phyloP scores from a whole-genome alignment of 352 stramenopile species.

The Bremia lactucae region DNA sequence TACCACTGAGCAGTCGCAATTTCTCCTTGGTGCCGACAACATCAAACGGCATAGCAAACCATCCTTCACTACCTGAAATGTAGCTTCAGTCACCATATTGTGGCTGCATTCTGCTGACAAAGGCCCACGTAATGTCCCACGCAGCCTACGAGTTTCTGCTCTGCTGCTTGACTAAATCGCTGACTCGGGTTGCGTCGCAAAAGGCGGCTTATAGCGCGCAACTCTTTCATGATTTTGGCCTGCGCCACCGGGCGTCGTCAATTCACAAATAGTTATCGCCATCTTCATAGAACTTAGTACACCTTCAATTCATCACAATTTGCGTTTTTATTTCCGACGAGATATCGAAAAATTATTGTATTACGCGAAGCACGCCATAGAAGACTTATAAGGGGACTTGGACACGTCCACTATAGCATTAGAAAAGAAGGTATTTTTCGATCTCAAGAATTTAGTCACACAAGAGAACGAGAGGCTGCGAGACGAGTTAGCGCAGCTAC shows the following conservation, averaged over 20 bases:
- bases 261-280: no score
- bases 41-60: conserved; percentile 74
- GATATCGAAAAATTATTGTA: no score
- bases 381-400: conserved; percentile 75
- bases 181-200: conserved; percentile 68
- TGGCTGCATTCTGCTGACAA: conserved; percentile 34
- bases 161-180: conserved; percentile 67
- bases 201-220: conserved; percentile 65
- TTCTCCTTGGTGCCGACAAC: conserved; percentile 77
- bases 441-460: conserved; percentile 44
- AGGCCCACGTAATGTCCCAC: conserved; percentile 57
- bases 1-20: conserved; percentile 73
- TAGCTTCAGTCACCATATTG: conserved; percentile 42
- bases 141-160: conserved; percentile 71
- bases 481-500: conserved; percentile 47
- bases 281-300: conserved; percentile 72
- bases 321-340: conserved; percentile 14
- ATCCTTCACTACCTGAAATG: conserved; percentile 64
- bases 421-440: conserved; percentile 47
- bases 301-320: conserved; percentile 46
- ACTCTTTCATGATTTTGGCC: conserved; percentile 59
- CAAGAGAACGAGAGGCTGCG: conserved; percentile 38
- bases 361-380: no score
- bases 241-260: no score
- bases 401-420: conserved; percentile 67